Percentiles rank a stretch among this genome's conserved stretches.
Evolutionary conservation across 2,329 filamentous ascomycete genomes (phyloP).

Genomic region (Leptosphaerulina australis): DNA sequence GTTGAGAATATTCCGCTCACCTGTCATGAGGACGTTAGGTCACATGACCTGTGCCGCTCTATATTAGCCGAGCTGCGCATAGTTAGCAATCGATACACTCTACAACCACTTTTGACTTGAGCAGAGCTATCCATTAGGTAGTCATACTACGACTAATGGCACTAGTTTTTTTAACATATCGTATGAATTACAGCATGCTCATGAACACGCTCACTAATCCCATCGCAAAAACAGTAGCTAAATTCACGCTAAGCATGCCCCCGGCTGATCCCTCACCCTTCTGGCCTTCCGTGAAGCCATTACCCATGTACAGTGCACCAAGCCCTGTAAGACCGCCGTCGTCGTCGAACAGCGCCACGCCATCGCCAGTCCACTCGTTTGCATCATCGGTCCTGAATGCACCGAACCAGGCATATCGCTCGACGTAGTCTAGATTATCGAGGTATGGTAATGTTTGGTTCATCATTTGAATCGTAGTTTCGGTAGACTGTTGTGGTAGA

Average conservation of each 20-base stretch:
- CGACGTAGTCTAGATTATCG: constrained; percentile 61
- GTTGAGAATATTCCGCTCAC: too few relatives aligned
- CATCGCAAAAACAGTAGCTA: constrained; percentile 15
- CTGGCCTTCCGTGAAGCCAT: constrained; percentile 38
- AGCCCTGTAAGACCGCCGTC: constrained; percentile 41
- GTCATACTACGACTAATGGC: too few relatives aligned
- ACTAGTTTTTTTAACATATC: too few relatives aligned
- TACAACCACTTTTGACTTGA: too few relatives aligned
- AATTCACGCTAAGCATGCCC: constrained; percentile 5
- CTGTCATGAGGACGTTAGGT: too few relatives aligned
- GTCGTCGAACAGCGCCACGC: constrained; percentile 42
- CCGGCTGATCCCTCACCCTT: constrained; percentile 32
- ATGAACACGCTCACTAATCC: constrained; percentile 8
- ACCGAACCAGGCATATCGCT: constrained; percentile 46
- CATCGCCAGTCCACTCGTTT: constrained; percentile 46
- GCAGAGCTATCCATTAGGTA: too few relatives aligned
- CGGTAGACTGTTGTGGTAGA: constrained; percentile 61
- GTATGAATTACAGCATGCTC: constrained; percentile 5
- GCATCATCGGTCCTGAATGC: constrained; percentile 42
- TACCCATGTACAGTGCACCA: constrained; percentile 43
- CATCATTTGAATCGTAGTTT: constrained; percentile 69
- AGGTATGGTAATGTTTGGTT: constrained; percentile 72
- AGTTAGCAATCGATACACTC: too few relatives aligned
- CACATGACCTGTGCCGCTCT: too few relatives aligned
- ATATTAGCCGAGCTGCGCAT: too few relatives aligned